Evolutionary conservation across 768 basidiomycete species (phyloP).

Genomic region (Mycena kentingensis): DNA sequence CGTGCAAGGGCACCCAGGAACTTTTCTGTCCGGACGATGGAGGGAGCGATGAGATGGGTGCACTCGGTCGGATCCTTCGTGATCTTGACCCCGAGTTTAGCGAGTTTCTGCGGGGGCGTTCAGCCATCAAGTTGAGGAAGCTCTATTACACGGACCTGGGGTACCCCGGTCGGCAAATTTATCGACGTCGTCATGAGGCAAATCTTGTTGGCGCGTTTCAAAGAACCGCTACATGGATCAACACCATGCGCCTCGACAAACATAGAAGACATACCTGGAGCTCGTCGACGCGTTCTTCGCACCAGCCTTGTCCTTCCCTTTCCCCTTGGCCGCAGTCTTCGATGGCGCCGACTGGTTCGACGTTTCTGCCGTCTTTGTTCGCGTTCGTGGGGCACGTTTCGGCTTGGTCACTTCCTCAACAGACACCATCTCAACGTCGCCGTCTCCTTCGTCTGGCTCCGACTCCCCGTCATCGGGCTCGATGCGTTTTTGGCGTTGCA

Average conservation of each 20-base stretch:
- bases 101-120: slow-evolving; percentile 48
- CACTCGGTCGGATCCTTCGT: slow-evolving; percentile 64
- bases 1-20: slow-evolving; percentile 75
- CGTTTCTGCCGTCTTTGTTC: background rate
- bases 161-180: slow-evolving; percentile 52
- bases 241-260: background rate
- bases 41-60: slow-evolving; percentile 75
- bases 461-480: no score
- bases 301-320: slow-evolving; percentile 2
- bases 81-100: slow-evolving; percentile 66
- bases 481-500: no score
- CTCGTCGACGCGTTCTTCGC: slow-evolving; percentile 5
- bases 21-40: slow-evolving; percentile 83
- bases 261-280: background rate
- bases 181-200: slow-evolving; percentile 73
- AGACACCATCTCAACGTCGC: background rate
- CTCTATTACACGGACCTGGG: slow-evolving; percentile 49
- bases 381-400: slow-evolving; percentile 1
- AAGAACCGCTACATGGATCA: slow-evolving; percentile 4
- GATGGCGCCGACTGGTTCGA: background rate
- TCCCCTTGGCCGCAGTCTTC: slow-evolving; percentile 4
- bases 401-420: background rate
- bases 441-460: background rate
- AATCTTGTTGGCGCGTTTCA: slow-evolving; percentile 30
- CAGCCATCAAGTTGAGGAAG: slow-evolving; percentile 1